Evolutionary conservation across 805 yeast genomes (phyloP).

Genomic region (Kluyveromyces aestuarii): DNA sequence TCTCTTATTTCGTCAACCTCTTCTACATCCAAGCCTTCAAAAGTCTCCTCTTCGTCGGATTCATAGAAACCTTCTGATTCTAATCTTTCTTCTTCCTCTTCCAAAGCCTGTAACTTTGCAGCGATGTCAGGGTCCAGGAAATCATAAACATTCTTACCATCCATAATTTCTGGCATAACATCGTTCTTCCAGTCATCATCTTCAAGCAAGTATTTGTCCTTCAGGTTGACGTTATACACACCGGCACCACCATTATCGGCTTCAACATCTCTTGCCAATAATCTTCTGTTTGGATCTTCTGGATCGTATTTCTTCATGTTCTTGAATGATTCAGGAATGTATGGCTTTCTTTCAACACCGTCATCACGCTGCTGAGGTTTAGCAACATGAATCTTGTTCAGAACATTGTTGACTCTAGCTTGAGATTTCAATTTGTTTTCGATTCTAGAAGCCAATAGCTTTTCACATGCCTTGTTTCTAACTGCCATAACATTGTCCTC

Average conservation of each 20-base stretch:
- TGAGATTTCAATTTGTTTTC: slow-evolving; percentile 94
- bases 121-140: slow-evolving; percentile 95
- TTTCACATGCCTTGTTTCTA: slow-evolving; percentile 95
- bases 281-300: slow-evolving; percentile 74
- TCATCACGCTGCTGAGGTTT: slow-evolving; percentile 86
- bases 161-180: slow-evolving; percentile 90
- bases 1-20: slow-evolving; percentile 61
- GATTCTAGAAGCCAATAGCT: slow-evolving; percentile 86
- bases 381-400: slow-evolving; percentile 94
- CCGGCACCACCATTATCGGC: slow-evolving; percentile 98
- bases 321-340: slow-evolving; percentile 71
- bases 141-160: slow-evolving; percentile 95
- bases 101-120: slow-evolving; percentile 86
- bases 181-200: slow-evolving; percentile 98
- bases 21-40: slow-evolving; percentile 60
- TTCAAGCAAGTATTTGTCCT: slow-evolving; percentile 84
- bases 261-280: slow-evolving; percentile 81
- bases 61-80: slow-evolving; percentile 94
- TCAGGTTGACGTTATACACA: slow-evolving; percentile 87
- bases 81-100: slow-evolving; percentile 92
- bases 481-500: slow-evolving; percentile 94
- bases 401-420: slow-evolving; percentile 76
- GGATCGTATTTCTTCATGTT: slow-evolving; percentile 57
- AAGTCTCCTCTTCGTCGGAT: slow-evolving; percentile 61
- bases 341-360: slow-evolving; percentile 57